phyloP scores from a whole-genome alignment of 805 yeast species.

The Ogataea zsoltii region DNA sequence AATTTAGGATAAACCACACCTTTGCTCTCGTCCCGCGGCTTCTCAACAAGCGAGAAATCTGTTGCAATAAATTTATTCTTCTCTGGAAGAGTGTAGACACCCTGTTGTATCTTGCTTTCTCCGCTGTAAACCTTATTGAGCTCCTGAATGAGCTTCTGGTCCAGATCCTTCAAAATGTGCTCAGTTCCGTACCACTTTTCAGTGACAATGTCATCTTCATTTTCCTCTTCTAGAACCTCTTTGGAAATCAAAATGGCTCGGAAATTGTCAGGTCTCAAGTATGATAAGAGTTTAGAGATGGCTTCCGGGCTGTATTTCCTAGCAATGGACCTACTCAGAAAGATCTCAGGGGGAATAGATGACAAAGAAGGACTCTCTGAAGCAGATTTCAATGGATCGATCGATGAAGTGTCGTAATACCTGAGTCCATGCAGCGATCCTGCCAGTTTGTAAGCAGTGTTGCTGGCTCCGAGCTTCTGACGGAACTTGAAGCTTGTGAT shows the following conservation, averaged over 20 bases:
- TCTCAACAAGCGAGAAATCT: slow-evolving; percentile 60
- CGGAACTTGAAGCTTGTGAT: slow-evolving; percentile 72
- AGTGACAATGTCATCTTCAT: slow-evolving; percentile 35
- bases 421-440: slow-evolving; percentile 28
- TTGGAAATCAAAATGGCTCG: slow-evolving; percentile 56
- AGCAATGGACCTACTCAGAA: slow-evolving; percentile 56
- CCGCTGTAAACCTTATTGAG: slow-evolving; percentile 35
- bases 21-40: slow-evolving; percentile 34
- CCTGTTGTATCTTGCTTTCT: slow-evolving; percentile 37
- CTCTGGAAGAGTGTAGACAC: slow-evolving; percentile 48
- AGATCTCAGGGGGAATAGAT: slow-evolving; percentile 60
- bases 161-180: slow-evolving; percentile 52
- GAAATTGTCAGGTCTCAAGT: slow-evolving; percentile 59
- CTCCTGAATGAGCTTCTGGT: slow-evolving; percentile 37
- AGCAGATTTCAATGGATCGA: slow-evolving; percentile 13
- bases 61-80: slow-evolving; percentile 83
- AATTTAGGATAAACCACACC: slow-evolving; percentile 56
- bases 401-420: slow-evolving; percentile 25
- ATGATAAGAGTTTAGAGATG: slow-evolving; percentile 49
- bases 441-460: slow-evolving; percentile 60
- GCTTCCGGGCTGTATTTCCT: slow-evolving; percentile 58
- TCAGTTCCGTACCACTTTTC: slow-evolving; percentile 95
- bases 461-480: slow-evolving; percentile 72
- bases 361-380: slow-evolving; percentile 12
- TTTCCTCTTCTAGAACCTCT: slow-evolving; percentile 47